Base-by-base conservation (phyloP, 352 stramenopile genomes). In the Phytophthora crassamura region DNA sequence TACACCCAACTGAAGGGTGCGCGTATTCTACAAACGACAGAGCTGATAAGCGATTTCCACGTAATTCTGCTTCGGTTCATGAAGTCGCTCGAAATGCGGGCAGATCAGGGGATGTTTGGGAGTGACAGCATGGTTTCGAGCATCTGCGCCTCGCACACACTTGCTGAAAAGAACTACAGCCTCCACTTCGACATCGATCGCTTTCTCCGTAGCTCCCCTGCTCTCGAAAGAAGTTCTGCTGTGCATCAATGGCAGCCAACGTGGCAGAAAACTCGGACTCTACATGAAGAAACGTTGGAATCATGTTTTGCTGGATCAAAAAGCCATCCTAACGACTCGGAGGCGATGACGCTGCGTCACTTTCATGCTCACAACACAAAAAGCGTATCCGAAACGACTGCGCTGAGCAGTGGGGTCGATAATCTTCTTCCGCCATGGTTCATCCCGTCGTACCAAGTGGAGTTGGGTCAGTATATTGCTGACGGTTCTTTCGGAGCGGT, bases 361-460 rank as follows among this genome's bases (percentile, higher is more conserved):
- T 30, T 30, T 30, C 25, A 30, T 30, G 25, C 25, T 30, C 25
- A 30, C 25, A 30, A 30, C 25, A 30, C 25, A 30, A 30, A 7
- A 30, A 30, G 6, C 25, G 25, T 30, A 7, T 30, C 25, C 3
- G 5, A 30, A 30, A 5, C 25, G 3, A 30, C 25, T 7, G 22
- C 22, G 22, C 22, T 25, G 22, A 25, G 22, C 22, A 30, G 25
- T 30, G 3, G 25, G 25, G 25, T 30, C 1, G 25, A 7, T 30
- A 7, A 30, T 30, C 25, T 30, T 30, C 25, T 30, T 30, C 25
- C 14, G 43, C 20, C 7, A 2, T 48, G 41, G 41, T 48, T 48
- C 18, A 25, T 48, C 8, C 41, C 41, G 9, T 22, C 41, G 41
- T 48, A 48, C n/a, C 41, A 48, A 48, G 41, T 48, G 15, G 41